Conservation (phyloP, 1,284 basidiomycete species). For the Paramarasmius palmivorus region DNA sequence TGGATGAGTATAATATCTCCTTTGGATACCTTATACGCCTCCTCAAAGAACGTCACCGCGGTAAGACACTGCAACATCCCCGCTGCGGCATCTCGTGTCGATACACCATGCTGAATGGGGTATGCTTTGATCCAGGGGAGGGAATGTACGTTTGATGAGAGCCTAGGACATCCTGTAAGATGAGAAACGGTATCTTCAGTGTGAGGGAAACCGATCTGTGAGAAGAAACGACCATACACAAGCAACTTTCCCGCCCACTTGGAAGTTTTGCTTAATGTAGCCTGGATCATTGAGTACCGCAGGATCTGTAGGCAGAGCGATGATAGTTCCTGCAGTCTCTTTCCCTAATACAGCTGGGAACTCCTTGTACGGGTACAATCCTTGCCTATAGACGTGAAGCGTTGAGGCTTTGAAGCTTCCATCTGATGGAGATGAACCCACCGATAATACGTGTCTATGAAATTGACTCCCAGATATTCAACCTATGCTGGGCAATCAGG, state of each 20-base stretch:
- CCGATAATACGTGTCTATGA: slow-evolving; percentile 84
- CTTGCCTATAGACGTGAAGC: slow-evolving; percentile 38
- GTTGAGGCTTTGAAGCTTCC: slow-evolving; percentile 1
- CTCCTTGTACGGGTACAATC: slow-evolving; percentile 55
- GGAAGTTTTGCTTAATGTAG: slow-evolving; percentile 59
- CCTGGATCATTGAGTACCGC: slow-evolving; percentile 53
- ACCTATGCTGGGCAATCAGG: slow-evolving; percentile 36
- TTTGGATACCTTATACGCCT: slow-evolving; percentile 81
- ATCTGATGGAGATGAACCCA: slow-evolving; percentile 17
- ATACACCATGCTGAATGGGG: slow-evolving; percentile 60
- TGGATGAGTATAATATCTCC: slow-evolving; percentile 80
- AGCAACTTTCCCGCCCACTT: slow-evolving; percentile 63
- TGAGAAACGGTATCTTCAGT: not conserved
- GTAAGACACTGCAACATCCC: slow-evolving; percentile 80
- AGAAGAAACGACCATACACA: slow-evolving; percentile 41
- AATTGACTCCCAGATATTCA: slow-evolving; percentile 81
- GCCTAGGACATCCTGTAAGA: slow-evolving; percentile 48
- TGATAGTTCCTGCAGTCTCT: slow-evolving; percentile 78
- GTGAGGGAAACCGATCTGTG: not conserved
- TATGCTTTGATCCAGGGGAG: slow-evolving; percentile 66
- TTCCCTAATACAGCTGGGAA: slow-evolving; percentile 80
- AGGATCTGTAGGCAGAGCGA: slow-evolving; percentile 67
- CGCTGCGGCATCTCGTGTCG: slow-evolving; percentile 69
- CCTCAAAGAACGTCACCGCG: slow-evolving; percentile 76
- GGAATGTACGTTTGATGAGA: slow-evolving; percentile 78